Conservation (phyloP, 2,329 filamentous ascomycete species). For the Bipolaris oryzae region DNA sequence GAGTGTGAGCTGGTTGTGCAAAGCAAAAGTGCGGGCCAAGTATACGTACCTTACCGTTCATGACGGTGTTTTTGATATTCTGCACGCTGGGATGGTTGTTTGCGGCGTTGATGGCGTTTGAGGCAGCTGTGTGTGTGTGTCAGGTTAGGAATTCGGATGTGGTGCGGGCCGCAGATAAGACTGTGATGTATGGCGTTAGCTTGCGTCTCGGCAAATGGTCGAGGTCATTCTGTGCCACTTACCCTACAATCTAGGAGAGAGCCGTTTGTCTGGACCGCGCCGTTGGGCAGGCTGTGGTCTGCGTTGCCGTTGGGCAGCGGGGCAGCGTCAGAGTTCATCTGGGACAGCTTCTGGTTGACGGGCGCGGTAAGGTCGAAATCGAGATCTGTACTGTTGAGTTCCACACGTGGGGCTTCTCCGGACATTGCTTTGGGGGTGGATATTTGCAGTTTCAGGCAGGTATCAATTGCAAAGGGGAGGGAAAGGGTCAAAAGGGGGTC, state of each 20-base stretch:
- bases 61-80: conserved; percentile 50
- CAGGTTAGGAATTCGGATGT: conserved; percentile 33
- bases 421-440: conserved; percentile 31
- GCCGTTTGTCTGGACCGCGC: conserved; percentile 45
- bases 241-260: conserved; percentile 53
- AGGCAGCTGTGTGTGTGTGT: conserved; percentile 53
- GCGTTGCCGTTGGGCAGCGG: conserved; percentile 31
- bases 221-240: conserved; percentile 38
- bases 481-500: conserved; percentile 4
- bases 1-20: conserved; percentile 38
- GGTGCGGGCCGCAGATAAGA: conserved; percentile 47
- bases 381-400: conserved; percentile 34
- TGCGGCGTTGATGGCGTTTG: conserved; percentile 55
- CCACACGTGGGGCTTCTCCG: conserved; percentile 40
- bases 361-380: conserved; percentile 38
- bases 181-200: conserved; percentile 46
- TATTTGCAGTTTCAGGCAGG: conserved; percentile 1
- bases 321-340: conserved; percentile 23
- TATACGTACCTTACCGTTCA: conserved; percentile 52
- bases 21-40: conserved; percentile 3
- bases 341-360: conserved; percentile 25
- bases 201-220: conserved; percentile 42
- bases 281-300: conserved; percentile 26
- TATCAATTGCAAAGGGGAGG: not conserved
- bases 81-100: conserved; percentile 58